phyloP scores from a whole-genome alignment of 768 basidiomycete species.

The Panaeolus cyanescens region DNA sequence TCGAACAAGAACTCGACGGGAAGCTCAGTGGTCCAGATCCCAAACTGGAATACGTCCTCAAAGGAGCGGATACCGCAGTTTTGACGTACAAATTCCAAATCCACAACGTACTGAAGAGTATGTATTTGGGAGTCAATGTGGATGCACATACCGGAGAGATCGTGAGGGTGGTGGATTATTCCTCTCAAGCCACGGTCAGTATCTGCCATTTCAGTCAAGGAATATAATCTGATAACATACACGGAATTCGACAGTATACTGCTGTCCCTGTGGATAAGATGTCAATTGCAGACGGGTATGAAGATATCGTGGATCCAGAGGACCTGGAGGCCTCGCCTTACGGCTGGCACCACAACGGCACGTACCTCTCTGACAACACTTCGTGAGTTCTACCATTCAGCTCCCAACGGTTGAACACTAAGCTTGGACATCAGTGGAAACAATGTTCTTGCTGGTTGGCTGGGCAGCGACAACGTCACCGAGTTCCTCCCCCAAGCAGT shows the following conservation, averaged over 20 bases:
- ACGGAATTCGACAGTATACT: conserved; percentile 29
- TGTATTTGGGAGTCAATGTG: conserved; percentile 43
- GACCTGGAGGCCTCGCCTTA: conserved; percentile 53
- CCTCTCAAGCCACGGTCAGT: conserved; percentile 43
- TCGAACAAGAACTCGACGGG: conserved; percentile 37
- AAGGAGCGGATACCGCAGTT: conserved; percentile 34
- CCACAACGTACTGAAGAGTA: conserved; percentile 30
- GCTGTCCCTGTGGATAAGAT: conserved; percentile 56
- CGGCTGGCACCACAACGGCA: conserved; percentile 40
- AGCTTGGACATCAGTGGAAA: conserved; percentile 28
- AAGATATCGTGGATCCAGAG: conserved; percentile 52
- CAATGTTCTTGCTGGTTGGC: conserved; percentile 28
- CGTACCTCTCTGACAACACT: conserved; percentile 21
- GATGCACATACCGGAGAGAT: conserved; percentile 61
- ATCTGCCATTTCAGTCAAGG: neutral
- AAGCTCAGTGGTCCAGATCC: conserved; percentile 37
- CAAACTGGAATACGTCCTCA: conserved; percentile 42
- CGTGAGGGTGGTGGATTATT: conserved; percentile 56
- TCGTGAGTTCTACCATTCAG: conserved; percentile 16
- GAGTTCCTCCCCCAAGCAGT: neutral
- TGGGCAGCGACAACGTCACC: conserved; percentile 7
- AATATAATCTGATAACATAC: conserved; percentile 29
- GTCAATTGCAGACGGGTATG: conserved; percentile 48
- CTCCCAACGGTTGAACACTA: neutral
- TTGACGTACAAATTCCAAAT: conserved; percentile 43